Conservation (phyloP, 208 protist species). For the Herpetomonas tarakana region DNA sequence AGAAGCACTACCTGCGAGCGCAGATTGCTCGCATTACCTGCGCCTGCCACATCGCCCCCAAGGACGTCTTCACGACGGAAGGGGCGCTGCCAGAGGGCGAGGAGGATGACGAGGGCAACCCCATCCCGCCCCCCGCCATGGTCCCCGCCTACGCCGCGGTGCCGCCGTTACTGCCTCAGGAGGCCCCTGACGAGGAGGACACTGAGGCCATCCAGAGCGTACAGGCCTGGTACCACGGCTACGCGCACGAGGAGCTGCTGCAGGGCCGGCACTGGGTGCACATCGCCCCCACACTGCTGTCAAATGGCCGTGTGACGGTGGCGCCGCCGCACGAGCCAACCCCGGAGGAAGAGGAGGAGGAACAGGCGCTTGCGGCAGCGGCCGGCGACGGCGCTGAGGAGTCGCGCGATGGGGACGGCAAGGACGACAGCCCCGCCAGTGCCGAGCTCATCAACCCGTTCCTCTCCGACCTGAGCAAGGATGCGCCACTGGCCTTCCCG, state of each 20-base stretch:
- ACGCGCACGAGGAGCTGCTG: conserved; percentile 84
- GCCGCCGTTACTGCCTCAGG: conserved; percentile 80
- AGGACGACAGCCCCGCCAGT: conserved; percentile 19
- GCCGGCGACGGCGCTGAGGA: conserved; percentile 5
- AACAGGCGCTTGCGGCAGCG: conserved; percentile 21
- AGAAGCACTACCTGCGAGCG: conserved; percentile 93
- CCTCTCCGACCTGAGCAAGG: conserved; percentile 69
- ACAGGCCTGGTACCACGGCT: conserved; percentile 78
- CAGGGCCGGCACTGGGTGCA: conserved; percentile 91
- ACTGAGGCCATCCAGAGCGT: conserved; percentile 60
- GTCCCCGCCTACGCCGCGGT: conserved; percentile 77
- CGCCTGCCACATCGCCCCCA: conserved; percentile 83
- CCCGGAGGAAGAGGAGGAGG: conserved; percentile 16
- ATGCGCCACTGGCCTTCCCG: conserved; percentile 62
- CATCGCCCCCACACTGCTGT: conserved; percentile 73
- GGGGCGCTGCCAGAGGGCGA: conserved; percentile 80
- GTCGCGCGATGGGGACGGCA: conserved; percentile 21
- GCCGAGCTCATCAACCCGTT: conserved; percentile 86
- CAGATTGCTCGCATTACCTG: conserved; percentile 95
- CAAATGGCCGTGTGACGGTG: conserved; percentile 52
- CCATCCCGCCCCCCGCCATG: conserved; percentile 39
- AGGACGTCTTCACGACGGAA: conserved; percentile 78
- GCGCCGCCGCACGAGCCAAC: conserved; percentile 18
- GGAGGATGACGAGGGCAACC: conserved; percentile 79
- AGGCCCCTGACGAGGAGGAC: conserved; percentile 85